Percentiles rank a stretch among this genome's conserved stretches.
Evolutionary conservation across 2,329 filamentous ascomycete genomes (phyloP).

Genomic region (Epichloe bromicola): DNA sequence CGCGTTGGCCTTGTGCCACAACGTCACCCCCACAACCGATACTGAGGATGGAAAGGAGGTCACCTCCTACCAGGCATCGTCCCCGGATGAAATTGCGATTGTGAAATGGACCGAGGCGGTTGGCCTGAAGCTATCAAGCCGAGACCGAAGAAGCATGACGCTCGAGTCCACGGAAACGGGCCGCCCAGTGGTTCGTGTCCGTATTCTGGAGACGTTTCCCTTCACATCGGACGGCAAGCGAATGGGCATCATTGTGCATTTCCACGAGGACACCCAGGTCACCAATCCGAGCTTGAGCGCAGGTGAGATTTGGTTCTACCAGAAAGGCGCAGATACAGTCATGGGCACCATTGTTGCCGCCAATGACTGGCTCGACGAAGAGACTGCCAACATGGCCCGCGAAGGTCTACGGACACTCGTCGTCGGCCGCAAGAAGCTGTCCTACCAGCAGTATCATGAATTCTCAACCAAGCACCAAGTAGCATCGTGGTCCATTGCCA

Average conservation of each 20-base stretch:
- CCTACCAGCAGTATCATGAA: conserved; percentile 62
- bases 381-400: conserved; percentile 98
- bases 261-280: conserved; percentile 44
- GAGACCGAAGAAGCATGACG: conserved; percentile 76
- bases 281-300: conserved; percentile 36
- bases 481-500: conserved; percentile 66
- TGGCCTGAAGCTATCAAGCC: conserved; percentile 69
- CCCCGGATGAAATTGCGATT: conserved; percentile 95
- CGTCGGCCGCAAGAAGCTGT: conserved; percentile 81
- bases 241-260: conserved; percentile 94
- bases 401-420: conserved; percentile 91
- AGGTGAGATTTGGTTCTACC: conserved; percentile 94
- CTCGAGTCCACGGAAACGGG: conserved; percentile 66
- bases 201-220: conserved; percentile 87
- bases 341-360: conserved; percentile 92
- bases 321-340: conserved; percentile 96
- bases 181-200: conserved; percentile 65
- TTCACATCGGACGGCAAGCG: conserved; percentile 97
- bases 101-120: conserved; percentile 91
- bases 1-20: conserved; percentile 87
- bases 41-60: conserved; percentile 64
- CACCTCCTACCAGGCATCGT: conserved; percentile 90
- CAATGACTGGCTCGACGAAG: conserved; percentile 98
- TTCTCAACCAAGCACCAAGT: conserved; percentile 66
- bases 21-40: conserved; percentile 76